These are phyloP conservation scores for Croton setiger DNA, from an alignment of 441 rosid species.

Conservation along the genomic window DNA sequence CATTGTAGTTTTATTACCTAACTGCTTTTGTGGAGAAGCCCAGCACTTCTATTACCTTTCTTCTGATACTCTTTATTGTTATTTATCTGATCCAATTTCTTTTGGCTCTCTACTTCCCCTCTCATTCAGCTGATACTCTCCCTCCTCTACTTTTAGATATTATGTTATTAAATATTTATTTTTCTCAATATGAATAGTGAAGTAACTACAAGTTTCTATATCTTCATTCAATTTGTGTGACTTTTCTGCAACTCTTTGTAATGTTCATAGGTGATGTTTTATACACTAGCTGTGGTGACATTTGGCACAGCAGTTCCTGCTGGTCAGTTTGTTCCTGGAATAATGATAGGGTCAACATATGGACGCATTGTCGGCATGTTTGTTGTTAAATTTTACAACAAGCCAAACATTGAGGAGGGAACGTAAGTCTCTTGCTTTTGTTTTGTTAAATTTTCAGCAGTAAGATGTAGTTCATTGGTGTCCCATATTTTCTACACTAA, in stretches of 20 bases:
- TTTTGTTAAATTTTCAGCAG: slow-evolving; percentile 3
- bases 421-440: slow-evolving; percentile 62
- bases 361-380: slow-evolving; percentile 99
- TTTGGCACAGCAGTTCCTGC: slow-evolving; percentile 99
- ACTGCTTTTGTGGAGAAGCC: not conserved
- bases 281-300: slow-evolving; percentile 88
- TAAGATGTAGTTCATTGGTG: not conserved
- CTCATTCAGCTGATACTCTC: not conserved
- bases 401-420: slow-evolving; percentile 96
- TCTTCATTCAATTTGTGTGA: not conserved
- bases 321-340: slow-evolving; percentile 99
- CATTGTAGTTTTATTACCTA: not conserved
- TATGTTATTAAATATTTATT: not conserved
- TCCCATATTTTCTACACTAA: not conserved
- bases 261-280: slow-evolving; percentile 85
- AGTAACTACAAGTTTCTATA: not conserved
- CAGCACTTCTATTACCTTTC: not conserved
- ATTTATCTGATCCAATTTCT: not conserved
- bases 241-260: not conserved
- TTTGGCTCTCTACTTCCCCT: not conserved
- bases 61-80: not conserved
- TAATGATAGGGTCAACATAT: slow-evolving; percentile 97
- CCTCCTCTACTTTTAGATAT: not conserved
- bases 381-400: slow-evolving; percentile 86
- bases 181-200: not conserved